Evolutionary conservation across 2,329 filamentous ascomycete species (phyloP), one percentile per base, ranked within the genome.

Genomic region (Hypoxylon sp.): DNA sequence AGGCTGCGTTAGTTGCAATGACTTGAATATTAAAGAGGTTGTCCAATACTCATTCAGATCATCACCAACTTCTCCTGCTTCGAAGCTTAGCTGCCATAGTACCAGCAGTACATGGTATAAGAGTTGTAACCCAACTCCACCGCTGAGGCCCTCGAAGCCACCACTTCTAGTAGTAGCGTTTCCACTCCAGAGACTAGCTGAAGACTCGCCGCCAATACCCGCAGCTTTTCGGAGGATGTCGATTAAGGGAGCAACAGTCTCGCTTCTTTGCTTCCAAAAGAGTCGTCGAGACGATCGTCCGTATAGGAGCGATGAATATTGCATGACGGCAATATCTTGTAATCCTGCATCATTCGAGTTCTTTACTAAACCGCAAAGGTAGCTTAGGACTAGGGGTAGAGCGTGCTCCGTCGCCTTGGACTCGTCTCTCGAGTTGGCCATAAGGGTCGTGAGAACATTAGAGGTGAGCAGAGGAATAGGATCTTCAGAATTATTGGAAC

Each of bases 81-180:
- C 96, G 71, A 99, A 99, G 76, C 94, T 97, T 71, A 99, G 84
- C 82, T 98, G 94, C 96, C 96, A 99, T 63, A 99, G 83, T 11
- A 97, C 94, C 53, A 99, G 85, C 21, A 99, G 86, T 14, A 97
- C 92, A 75, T 97, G 93, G 78, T 99, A 99, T 41, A 99, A 86
- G 41, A 98, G 86, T 78, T 99, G 96, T 41, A 99, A 83, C 1
- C 94, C 93, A 64, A 99, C 93, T 7, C 94, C 94, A 51, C 94
- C 93, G 62, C 94, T 90, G 29, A 91, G 76, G 3, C 85, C 85
- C 70, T 90, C 89, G 61, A 87, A 86, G 55, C 89, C 90, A 67
- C 86, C 85, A 71, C 85, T 86, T 74, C 89, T 87, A 50, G 77
- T 74, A 39, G 78, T 82, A 1, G 81, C 77, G 61, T 81, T 84